Percentiles rank a stretch among this genome's conserved stretches.
Conservation (phyloP, 2,329 filamentous ascomycete genomes). For the Metarhizium sp. region DNA sequence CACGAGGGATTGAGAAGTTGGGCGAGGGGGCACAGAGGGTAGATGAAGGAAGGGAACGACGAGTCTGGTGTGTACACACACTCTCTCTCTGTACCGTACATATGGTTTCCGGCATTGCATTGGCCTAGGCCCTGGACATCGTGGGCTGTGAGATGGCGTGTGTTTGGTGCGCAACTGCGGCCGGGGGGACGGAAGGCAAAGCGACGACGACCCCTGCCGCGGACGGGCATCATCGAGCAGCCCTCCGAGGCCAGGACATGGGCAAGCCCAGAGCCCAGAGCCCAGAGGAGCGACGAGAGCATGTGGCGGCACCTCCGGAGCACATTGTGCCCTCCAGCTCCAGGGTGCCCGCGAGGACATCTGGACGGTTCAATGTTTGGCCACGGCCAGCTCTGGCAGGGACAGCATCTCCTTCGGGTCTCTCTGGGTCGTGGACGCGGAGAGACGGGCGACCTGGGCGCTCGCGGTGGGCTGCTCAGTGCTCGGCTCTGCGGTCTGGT, state of each 20-base stretch:
- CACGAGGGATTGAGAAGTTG: slow-evolving; percentile 10
- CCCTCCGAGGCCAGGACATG: slow-evolving; percentile 1
- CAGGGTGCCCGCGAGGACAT: too few species aligned
- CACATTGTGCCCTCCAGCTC: background rate
- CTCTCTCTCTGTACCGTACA: slow-evolving; percentile 2
- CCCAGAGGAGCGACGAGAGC: background rate
- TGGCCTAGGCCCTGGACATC: slow-evolving; percentile 10
- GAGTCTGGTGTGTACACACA: slow-evolving; percentile 1
- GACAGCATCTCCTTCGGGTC: background rate
- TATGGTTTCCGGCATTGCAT: slow-evolving; percentile 9
- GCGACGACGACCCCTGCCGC: slow-evolving; percentile 5
- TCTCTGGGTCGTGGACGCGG: background rate
- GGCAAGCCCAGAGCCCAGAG: background rate
- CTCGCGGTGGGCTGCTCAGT: too few species aligned
- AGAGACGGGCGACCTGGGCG: background rate
- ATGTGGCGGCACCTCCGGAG: slow-evolving; percentile 7
- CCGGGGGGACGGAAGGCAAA: slow-evolving; percentile 11
- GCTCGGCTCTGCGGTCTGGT: too few species aligned
- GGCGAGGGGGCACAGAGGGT: slow-evolving; percentile 23
- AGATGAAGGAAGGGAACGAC: slow-evolving; percentile 24
- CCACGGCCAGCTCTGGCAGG: background rate
- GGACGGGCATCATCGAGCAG: slow-evolving; percentile 2
- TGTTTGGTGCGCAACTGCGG: slow-evolving; percentile 11
- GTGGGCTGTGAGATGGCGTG: slow-evolving; percentile 9
- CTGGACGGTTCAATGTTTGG: background rate